Percentiles rank a stretch among this genome's conserved stretches.
These are phyloP conservation scores for Aspergillus haitiensis DNA, from an alignment of 495 filamentous ascomycete species.

Conservation along the genomic window DNA sequence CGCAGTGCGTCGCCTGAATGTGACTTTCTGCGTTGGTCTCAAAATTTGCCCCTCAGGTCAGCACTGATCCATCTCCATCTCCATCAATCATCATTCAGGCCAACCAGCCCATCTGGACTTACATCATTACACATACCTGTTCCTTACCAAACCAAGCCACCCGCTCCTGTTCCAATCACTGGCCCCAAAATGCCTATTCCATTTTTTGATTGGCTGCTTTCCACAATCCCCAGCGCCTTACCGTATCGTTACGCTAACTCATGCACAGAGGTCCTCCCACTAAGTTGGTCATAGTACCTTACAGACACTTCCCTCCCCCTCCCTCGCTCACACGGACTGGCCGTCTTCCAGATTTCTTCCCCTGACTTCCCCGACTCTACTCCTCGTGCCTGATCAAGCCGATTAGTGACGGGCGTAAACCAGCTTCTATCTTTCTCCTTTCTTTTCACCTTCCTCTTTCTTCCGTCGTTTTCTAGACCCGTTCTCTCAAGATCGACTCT, in stretches of 20 bases:
- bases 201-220: neutral
- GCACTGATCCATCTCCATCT: neutral
- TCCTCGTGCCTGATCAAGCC: neutral
- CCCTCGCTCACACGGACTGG: neutral
- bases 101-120: neutral
- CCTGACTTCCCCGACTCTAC: slow-evolving; percentile 1
- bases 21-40: slow-evolving; percentile 5
- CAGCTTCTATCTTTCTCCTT: neutral
- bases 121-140: neutral
- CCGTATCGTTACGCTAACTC: neutral
- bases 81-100: neutral
- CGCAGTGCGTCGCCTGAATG: slow-evolving; percentile 3
- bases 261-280: too few relatives aligned
- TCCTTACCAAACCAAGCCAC: neutral
- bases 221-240: neutral
- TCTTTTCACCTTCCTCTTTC: neutral
- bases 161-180: neutral
- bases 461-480: neutral
- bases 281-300: neutral
- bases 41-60: slow-evolving; percentile 11
- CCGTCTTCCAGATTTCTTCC: neutral
- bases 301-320: neutral
- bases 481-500: neutral
- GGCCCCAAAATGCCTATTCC: neutral
- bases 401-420: neutral